Evolutionary conservation across 2,329 filamentous ascomycete species (phyloP), one percentile per base, ranked within the genome.

Genomic region (Alternaria sp.): DNA sequence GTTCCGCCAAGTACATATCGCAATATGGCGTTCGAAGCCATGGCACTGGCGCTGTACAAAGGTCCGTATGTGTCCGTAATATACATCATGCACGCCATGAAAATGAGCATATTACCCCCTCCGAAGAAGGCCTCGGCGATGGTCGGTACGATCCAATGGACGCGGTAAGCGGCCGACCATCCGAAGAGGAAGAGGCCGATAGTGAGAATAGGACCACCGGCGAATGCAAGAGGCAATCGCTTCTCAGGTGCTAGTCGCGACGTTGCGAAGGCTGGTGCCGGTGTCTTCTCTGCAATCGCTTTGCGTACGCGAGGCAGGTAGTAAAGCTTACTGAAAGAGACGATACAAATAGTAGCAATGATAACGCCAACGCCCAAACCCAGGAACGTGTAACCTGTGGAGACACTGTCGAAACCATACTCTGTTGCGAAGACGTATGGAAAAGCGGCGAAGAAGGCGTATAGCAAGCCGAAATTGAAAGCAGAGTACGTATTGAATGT

Each of bases 21-120:
- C 2, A 85, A 79, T 11, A 90, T 78, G 2, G 85, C 84, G 63
- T 89, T 90, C 1, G 89, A 88, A 7, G 85, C 87, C 52, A 86
- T 79, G 0, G 87, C 87, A 61, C 85, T 88, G 0, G 88, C 88
- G 0, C 88, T 84, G 10, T 85, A 84, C 13, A 82, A 79, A 0
- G 85, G 82, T 4, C 85, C 82, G 66, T 89, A 90, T 0, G 62
- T 59, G 10, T 65, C 62, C 0, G 59, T 62, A 1, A 65, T 65
- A 26, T 65, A 65, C 62, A 65, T 59, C 47, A 64, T 61, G 13
- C 62, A 64, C 15, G 52, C 26, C 58, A 64, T 64, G 26, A 64
- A 64, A 1, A 64, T 40, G 0, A 64, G 53, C 58, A 61, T 61
- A 3, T 64, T 61, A 6, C 62, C 62, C 9, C 32, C 21, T 1